Base-by-base conservation (phyloP, 805 yeast genomes). In the Kluyveromyces nonfermentans region DNA sequence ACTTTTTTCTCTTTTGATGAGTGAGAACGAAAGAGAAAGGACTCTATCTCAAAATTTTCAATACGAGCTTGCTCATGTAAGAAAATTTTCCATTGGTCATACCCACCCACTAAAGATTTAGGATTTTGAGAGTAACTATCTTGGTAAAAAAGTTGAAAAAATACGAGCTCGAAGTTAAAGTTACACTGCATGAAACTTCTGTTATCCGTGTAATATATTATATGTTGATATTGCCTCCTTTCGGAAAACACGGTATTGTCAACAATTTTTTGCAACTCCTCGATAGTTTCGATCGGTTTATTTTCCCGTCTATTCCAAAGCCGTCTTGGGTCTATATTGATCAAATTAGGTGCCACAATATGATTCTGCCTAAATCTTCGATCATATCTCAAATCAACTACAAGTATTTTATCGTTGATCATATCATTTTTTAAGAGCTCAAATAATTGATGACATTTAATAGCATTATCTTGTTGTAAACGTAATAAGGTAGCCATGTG, bases 391-490 rank as follows among this genome's bases (percentile, higher is more conserved):
- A 73, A 46, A 52, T 73, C 77, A 37, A 72, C 57, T 6, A 73
- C 42, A 18, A 73, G 46, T 18, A 60, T 17, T 18, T 50, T 50
- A 2, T 48, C 35, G 1, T 77, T 74, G 33, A 72, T 73, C 45
- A 77, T 68, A 25, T 72, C 72, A 44, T 65, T 68, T 42, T 64
- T 68, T 41, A 77, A 60, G 15, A 69, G 68, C 4, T 72, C 63
- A 43, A 77, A 58, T 3, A 76, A 54, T 61, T 67, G 62, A 21
- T 62, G 65, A 8, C 73, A 56, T 0, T 73, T 56, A 4, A 67
- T 60, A 12, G 62, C 56, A 3, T 93, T 90, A 57, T 84, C 90
- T 38, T 55, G 59, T 39, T 62, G 64, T 32, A 61, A 42, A 30
- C 57, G 50, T 36, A 59, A 55, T 36, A 61, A 42, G 18, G 52